phyloP scores from a whole-genome alignment of 768 basidiomycete species.

The Podaxis sp. region DNA sequence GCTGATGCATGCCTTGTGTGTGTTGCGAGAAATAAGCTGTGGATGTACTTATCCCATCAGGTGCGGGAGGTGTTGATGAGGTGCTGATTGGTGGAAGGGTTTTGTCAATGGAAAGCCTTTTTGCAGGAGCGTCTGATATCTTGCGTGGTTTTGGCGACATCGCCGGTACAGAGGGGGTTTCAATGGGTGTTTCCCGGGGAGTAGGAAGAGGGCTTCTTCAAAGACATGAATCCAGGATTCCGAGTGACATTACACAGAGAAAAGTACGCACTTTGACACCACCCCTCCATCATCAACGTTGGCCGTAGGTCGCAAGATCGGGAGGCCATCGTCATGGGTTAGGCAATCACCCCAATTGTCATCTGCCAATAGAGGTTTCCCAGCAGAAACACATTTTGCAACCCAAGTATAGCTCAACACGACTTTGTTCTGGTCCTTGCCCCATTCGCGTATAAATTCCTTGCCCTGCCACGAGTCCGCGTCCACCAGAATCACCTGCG shows the following conservation, averaged over 20 bases:
- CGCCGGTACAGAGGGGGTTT: constrained; percentile 16
- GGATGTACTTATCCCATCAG: neutral
- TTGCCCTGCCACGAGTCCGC: constrained; percentile 48
- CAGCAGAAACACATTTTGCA: constrained; percentile 40
- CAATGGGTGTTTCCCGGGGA: constrained; percentile 56
- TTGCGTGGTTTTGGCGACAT: neutral
- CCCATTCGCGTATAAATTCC: constrained; percentile 61
- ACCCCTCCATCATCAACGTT: constrained; percentile 40
- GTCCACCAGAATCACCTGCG: constrained; percentile 63
- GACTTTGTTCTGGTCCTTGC: constrained; percentile 47
- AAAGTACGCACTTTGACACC: constrained; percentile 44
- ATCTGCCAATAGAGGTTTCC: constrained; percentile 41
- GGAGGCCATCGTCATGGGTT: constrained; percentile 39
- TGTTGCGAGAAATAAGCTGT: neutral
- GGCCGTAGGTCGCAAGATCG: constrained; percentile 23
- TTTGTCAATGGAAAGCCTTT: neutral
- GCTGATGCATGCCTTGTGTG: neutral
- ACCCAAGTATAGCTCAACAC: constrained; percentile 59
- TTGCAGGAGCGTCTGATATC: neutral
- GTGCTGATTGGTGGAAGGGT: neutral
- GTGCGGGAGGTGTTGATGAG: neutral
- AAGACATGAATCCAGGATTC: constrained; percentile 18
- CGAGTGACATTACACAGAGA: constrained; percentile 9
- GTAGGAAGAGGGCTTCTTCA: constrained; percentile 64
- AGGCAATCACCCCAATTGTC: constrained; percentile 56